Conservation (phyloP, 495 filamentous ascomycete genomes). For the Hapsidospora chrysogenum region DNA sequence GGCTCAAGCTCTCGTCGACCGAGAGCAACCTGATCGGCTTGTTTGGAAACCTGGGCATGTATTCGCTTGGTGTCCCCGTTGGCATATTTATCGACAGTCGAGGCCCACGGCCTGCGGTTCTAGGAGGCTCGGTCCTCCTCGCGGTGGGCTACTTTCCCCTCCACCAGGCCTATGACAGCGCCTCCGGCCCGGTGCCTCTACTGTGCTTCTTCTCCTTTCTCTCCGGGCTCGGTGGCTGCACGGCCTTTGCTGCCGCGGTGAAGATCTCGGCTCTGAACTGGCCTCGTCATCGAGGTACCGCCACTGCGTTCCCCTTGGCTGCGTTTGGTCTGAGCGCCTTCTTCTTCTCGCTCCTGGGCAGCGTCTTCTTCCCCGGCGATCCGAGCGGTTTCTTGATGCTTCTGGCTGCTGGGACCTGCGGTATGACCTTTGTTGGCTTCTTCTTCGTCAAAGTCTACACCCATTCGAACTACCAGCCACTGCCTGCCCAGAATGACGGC, state of each 20-base stretch:
- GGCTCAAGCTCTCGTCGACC: conserved; percentile 71
- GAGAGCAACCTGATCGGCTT: conserved; percentile 80
- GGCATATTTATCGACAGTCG: conserved; percentile 74
- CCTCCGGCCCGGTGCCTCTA: conserved; percentile 46
- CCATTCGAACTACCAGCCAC: conserved; percentile 43
- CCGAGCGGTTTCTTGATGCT: conserved; percentile 66
- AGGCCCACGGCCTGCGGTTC: conserved; percentile 60
- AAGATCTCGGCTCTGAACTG: conserved; percentile 88
- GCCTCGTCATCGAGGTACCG: conserved; percentile 79
- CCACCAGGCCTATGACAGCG: conserved; percentile 42
- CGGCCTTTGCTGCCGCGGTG: conserved; percentile 70
- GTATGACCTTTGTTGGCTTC: conserved; percentile 53
- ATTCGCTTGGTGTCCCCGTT: conserved; percentile 74
- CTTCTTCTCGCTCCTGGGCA: conserved; percentile 74
- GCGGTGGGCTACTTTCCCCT: conserved; percentile 70
- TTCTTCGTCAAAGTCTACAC: conserved; percentile 71
- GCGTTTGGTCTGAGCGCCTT: conserved; percentile 92
- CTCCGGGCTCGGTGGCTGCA: conserved; percentile 74
- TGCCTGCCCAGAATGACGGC: conserved; percentile 23
- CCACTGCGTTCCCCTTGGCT: conserved; percentile 81
- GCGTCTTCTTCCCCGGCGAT: conserved; percentile 67
- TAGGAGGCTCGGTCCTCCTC: conserved; percentile 55
- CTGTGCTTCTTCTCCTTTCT: conserved; percentile 72
- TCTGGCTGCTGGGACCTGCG: conserved; percentile 63
- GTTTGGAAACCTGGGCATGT: conserved; percentile 94